These are phyloP conservation scores for Aspergillus hancockii DNA, from an alignment of 495 filamentous ascomycete species.

Conservation along the genomic window DNA sequence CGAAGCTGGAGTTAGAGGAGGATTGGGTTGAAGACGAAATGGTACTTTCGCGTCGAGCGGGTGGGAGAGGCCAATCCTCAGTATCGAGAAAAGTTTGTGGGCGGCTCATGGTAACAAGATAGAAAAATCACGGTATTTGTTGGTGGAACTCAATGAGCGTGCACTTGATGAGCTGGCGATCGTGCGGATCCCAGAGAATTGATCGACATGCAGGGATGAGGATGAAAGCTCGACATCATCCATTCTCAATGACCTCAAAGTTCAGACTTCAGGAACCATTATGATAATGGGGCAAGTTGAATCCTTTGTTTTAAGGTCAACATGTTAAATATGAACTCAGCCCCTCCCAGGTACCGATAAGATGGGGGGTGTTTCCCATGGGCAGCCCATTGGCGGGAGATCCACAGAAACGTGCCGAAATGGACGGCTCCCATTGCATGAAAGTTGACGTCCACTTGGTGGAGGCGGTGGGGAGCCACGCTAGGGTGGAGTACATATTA, in stretches of 20 bases:
- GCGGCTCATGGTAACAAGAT: slow-evolving; percentile 29
- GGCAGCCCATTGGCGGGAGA: slow-evolving; percentile 18
- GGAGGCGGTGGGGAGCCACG: slow-evolving; percentile 14
- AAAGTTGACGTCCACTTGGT: slow-evolving; percentile 13
- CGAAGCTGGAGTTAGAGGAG: slow-evolving; percentile 38
- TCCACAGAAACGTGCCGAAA: slow-evolving; percentile 35
- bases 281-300: background rate
- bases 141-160: background rate
- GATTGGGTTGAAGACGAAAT: slow-evolving; percentile 43
- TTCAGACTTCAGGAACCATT: slow-evolving; percentile 11
- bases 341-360: slow-evolving; percentile 6
- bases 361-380: slow-evolving; percentile 3
- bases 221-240: slow-evolving; percentile 2
- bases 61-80: slow-evolving; percentile 40
- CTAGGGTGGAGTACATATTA: background rate
- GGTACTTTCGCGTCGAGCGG: slow-evolving; percentile 37
- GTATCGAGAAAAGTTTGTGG: slow-evolving; percentile 25
- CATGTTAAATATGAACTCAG: background rate
- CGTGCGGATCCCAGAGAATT: slow-evolving; percentile 23
- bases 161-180: slow-evolving; percentile 13
- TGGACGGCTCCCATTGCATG: slow-evolving; percentile 33
- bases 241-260: slow-evolving; percentile 1
- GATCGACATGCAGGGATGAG: slow-evolving; percentile 22
- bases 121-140: background rate
- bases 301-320: background rate